A percentile compares a stretch with the other conserved stretches of the same genome.
Conservation (phyloP, 805 yeast genomes). For the Yarrowia osloensis region DNA sequence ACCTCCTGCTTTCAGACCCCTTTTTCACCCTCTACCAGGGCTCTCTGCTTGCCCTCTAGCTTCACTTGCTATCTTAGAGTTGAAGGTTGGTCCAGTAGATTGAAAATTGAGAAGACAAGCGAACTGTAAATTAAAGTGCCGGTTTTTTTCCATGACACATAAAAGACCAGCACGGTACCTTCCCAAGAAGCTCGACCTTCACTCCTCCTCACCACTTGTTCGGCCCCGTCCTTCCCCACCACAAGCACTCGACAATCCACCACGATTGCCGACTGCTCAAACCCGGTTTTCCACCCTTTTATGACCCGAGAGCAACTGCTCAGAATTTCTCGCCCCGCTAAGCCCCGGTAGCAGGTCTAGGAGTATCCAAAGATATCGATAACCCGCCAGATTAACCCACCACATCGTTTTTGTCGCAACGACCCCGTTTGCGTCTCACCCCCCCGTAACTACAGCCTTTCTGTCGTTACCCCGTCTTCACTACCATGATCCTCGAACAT, state of each 20-base stretch:
- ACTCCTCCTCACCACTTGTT: background rate
- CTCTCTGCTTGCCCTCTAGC: too few relatives aligned
- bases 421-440: too few relatives aligned
- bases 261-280: slow-evolving; percentile 28
- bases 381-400: background rate
- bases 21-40: too few relatives aligned
- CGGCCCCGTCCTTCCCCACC: background rate
- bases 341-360: slow-evolving; percentile 32
- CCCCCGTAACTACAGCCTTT: background rate
- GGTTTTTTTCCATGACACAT: slow-evolving; percentile 1
- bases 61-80: slow-evolving; percentile 24
- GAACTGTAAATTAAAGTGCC: background rate
- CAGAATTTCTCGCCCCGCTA: slow-evolving; percentile 32
- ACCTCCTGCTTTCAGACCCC: background rate
- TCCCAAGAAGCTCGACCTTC: background rate
- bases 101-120: background rate
- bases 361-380: slow-evolving; percentile 1
- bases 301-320: slow-evolving; percentile 32
- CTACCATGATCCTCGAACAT: slow-evolving; percentile 25
- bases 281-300: slow-evolving; percentile 20
- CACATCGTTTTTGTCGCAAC: too few relatives aligned
- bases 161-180: background rate
- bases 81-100: background rate
- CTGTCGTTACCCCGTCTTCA: background rate
- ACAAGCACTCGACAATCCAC: slow-evolving; percentile 24